phyloP scores from a whole-genome alignment of 2,329 filamentous ascomycete genomes.

The Fusarium goolgardi region DNA sequence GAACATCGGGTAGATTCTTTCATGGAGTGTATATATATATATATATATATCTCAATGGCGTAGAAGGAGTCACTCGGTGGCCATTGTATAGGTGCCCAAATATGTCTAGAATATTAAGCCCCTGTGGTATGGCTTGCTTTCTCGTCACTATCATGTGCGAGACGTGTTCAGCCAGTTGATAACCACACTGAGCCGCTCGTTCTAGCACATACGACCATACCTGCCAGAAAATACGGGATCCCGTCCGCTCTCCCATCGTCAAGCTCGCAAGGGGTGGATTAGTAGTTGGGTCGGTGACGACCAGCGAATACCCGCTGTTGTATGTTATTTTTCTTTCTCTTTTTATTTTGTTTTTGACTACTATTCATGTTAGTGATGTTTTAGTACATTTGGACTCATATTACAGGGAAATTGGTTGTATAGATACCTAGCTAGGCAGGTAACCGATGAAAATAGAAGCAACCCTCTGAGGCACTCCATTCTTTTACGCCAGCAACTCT shows the following conservation, averaged over 20 bases:
- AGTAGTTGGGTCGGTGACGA: constrained; percentile 24
- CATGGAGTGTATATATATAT: not conserved
- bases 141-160: not conserved
- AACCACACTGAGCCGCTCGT: not conserved
- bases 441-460: not conserved
- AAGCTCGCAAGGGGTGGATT: constrained; percentile 31
- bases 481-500: not conserved
- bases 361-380: too few relatives aligned
- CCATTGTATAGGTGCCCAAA: not conserved
- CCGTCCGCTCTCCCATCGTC: constrained; percentile 34
- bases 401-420: not conserved
- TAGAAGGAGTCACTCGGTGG: not conserved
- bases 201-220: constrained; percentile 31
- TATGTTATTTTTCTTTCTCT: constrained; percentile 11
- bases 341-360: not conserved
- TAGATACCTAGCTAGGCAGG: not conserved
- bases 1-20: not conserved
- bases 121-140: not conserved
- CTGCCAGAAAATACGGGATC: constrained; percentile 35
- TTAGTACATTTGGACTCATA: not conserved
- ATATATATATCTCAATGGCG: not conserved
- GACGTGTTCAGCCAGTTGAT: not conserved
- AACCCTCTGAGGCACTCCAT: too few relatives aligned
- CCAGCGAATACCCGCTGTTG: constrained; percentile 32
- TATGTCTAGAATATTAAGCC: not conserved